Evolutionary conservation across 116 monocot genomes (phyloP).

Genomic region (Phalaenopsis hybrid): DNA sequence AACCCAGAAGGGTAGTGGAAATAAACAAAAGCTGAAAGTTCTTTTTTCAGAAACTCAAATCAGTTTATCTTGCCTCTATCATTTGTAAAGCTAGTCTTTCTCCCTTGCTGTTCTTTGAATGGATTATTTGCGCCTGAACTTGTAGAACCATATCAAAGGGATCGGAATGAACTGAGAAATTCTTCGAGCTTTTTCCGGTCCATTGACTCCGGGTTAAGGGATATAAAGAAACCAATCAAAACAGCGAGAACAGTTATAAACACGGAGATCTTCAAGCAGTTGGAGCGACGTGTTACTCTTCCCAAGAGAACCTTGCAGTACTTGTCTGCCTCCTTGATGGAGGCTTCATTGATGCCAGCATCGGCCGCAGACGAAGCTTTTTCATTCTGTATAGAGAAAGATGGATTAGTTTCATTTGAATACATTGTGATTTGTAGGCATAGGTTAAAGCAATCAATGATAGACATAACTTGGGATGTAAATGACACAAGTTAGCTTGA

Average conservation of each 20-base stretch:
- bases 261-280: conserved; percentile 39
- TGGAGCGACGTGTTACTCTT: conserved; percentile 25
- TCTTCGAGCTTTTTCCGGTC: conserved; percentile 44
- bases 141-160: neutral
- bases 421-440: no score
- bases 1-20: no score
- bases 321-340: conserved; percentile 65
- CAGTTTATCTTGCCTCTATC: no score
- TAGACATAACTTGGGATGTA: no score
- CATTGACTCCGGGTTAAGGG: conserved; percentile 27
- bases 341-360: conserved; percentile 11
- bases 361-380: conserved; percentile 25
- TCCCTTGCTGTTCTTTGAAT: no score
- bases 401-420: no score
- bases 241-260: conserved; percentile 24
- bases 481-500: no score
- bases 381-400: conserved; percentile 46
- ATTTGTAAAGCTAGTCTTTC: no score
- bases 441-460: no score
- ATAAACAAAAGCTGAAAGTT: no score
- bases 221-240: conserved; percentile 27
- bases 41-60: no score
- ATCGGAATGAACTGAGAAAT: conserved; percentile 17
- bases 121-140: no score
- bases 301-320: conserved; percentile 62